Percentiles rank a stretch among this genome's conserved stretches.
These are phyloP conservation scores for Vitis rotundifolia DNA, from an alignment of 164 flowering plant genomes.

Conservation along the genomic window DNA sequence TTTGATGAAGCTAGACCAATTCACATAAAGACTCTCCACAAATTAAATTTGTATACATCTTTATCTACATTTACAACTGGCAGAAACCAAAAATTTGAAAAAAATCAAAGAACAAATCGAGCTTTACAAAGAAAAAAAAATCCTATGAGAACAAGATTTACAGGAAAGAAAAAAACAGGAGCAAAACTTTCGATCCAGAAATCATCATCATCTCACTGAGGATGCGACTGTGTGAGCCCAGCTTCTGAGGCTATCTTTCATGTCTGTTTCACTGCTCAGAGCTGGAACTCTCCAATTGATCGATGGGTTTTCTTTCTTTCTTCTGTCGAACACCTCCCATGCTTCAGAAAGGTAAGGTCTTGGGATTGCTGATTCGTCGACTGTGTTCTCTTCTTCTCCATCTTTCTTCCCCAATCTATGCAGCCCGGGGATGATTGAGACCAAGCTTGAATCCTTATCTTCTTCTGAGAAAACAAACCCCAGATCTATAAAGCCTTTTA, in stretches of 20 bases:
- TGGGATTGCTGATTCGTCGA: conserved; percentile 19
- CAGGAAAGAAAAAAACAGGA: neutral
- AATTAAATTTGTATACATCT: no score
- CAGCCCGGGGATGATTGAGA: conserved; percentile 68
- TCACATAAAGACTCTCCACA: neutral
- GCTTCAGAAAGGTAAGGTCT: conserved; percentile 87
- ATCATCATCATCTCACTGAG: conserved; percentile 42
- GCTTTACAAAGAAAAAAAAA: neutral
- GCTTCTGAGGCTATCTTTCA: conserved; percentile 61
- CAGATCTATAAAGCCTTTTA: conserved; percentile 85
- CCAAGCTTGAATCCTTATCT: conserved; percentile 57
- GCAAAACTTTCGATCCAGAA: neutral
- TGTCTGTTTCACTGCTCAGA: conserved; percentile 35
- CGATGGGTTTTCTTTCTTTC: conserved; percentile 27
- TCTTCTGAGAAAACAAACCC: conserved; percentile 77
- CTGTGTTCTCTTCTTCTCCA: conserved; percentile 1
- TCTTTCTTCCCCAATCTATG: conserved; percentile 48
- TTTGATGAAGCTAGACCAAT: neutral
- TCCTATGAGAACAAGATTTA: neutral
- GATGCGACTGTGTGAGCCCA: conserved; percentile 88
- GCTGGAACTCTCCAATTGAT: conserved; percentile 56
- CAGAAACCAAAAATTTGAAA: neutral
- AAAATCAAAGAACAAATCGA: neutral
- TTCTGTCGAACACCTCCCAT: conserved; percentile 43
- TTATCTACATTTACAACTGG: no score